Percentiles rank a stretch among this genome's conserved stretches.
phyloP scores from a whole-genome alignment of 768 basidiomycete genomes.

The Coprinopsis sp. region DNA sequence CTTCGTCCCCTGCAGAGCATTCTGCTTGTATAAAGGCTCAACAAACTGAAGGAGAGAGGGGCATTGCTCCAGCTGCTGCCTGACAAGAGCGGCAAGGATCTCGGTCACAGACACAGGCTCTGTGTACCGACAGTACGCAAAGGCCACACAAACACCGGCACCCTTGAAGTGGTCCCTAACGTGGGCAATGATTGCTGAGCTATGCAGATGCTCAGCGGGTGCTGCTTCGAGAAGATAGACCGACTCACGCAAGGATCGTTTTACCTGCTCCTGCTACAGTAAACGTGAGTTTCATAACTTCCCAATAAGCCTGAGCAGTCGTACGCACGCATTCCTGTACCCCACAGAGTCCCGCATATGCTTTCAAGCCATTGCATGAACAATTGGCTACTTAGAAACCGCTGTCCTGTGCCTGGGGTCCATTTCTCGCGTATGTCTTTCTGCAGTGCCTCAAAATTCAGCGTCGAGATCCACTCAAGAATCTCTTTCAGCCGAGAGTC shows the following conservation, averaged over 20 bases:
- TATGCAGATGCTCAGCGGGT: no score
- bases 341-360: neutral
- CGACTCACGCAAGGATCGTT: neutral
- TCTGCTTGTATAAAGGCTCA: neutral
- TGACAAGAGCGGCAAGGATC: neutral
- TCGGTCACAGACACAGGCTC: neutral
- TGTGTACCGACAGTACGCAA: constrained; percentile 6
- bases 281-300: neutral
- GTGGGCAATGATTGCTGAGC: neutral
- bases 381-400: neutral
- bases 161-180: neutral
- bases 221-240: no score
- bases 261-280: neutral
- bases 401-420: neutral
- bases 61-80: neutral
- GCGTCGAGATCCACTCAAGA: no score
- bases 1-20: neutral
- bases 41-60: neutral
- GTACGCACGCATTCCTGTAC: neutral
- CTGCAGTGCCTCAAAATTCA: neutral
- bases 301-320: neutral
- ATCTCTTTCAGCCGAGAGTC: no score
- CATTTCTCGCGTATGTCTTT: neutral
- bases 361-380: neutral
- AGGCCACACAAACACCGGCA: neutral